Conservation (phyloP, 768 basidiomycete genomes). For the Psilocybe cyanescens region DNA sequence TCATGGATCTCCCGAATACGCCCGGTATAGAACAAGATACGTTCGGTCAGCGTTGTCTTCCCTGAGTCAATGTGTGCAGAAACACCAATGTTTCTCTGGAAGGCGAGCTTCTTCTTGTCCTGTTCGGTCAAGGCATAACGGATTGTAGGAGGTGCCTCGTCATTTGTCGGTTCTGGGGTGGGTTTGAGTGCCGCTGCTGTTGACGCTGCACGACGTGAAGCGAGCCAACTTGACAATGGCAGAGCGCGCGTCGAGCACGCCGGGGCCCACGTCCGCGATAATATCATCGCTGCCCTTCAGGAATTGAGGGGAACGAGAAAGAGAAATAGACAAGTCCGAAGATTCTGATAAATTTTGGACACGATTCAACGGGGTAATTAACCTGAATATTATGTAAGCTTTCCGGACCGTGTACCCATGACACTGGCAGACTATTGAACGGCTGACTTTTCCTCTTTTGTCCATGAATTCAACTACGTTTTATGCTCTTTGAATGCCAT, state of each 20-base stretch:
- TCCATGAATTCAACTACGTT: no score
- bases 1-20: conserved; percentile 96
- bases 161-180: conserved; percentile 22
- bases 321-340: no score
- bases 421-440: no score
- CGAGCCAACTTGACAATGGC: conserved; percentile 20
- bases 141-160: conserved; percentile 30
- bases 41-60: conserved; percentile 97
- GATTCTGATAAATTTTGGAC: not conserved
- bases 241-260: conserved; percentile 24
- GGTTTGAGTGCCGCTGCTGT: conserved; percentile 46
- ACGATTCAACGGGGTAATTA: not conserved
- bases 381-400: not conserved
- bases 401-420: not conserved
- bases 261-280: conserved; percentile 29
- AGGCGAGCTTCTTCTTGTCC: conserved; percentile 67
- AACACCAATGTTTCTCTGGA: conserved; percentile 95
- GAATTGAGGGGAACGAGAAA: not conserved
- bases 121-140: conserved; percentile 57
- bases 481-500: no score
- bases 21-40: conserved; percentile 95
- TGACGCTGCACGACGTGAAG: conserved; percentile 44
- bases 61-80: conserved; percentile 96
- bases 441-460: no score
- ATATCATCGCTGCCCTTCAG: conserved; percentile 22